Base-by-base conservation (phyloP, 495 filamentous ascomycete genomes). In the Lentithecium fluviatile region DNA sequence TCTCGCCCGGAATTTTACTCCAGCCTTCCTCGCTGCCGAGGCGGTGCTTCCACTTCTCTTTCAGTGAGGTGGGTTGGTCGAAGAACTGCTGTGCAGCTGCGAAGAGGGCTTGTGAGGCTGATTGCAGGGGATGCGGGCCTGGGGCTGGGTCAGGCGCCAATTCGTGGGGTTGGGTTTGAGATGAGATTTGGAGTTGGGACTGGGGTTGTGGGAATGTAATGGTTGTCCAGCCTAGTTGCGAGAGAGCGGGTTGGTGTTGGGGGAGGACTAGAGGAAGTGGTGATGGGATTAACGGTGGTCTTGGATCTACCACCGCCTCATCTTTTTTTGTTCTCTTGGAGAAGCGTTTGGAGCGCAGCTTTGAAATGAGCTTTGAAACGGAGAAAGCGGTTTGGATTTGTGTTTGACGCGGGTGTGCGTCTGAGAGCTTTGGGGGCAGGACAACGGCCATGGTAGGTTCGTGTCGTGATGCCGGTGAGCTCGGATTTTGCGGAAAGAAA, bases 21-120 rank as follows among this genome's bases (percentile, higher is more conserved):
- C 66, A 69, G 32, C 66, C 66, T 53, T 69, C 66, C 47, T 69
- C 66, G 40, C 43, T 47, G 15, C 62, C 62, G 20, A 69, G 56
- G 17, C 45, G 26, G 2, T 56, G 57, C 34, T 69, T 69, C 58
- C 54, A 64, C 0, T 47, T 21, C 24, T 50, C 7, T 42, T 69
- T 69, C 19, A 62, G 56, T 0, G 36, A 19, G 20, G 56, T 34
- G 11, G 66, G 66, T 40, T 58, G 61, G 29, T 21, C 37, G 52
- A 69, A 69, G 43, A 69, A 69, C 0, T 46, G 11, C 45, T 52
- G 25, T 24, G 43, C 52, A 8, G 66, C 56, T 1, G n/a, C 13
- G 40, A 69, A 69, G 40, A 69, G 62, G 21, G 48, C 53, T 20
- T 53, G 24, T 26, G 15, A 62, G 10, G 62, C 61, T 0, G 13